Percentiles rank a stretch among this genome's conserved stretches.
phyloP scores from a whole-genome alignment of 2,329 filamentous ascomycete genomes.

The Stemphylium lycopersici region DNA sequence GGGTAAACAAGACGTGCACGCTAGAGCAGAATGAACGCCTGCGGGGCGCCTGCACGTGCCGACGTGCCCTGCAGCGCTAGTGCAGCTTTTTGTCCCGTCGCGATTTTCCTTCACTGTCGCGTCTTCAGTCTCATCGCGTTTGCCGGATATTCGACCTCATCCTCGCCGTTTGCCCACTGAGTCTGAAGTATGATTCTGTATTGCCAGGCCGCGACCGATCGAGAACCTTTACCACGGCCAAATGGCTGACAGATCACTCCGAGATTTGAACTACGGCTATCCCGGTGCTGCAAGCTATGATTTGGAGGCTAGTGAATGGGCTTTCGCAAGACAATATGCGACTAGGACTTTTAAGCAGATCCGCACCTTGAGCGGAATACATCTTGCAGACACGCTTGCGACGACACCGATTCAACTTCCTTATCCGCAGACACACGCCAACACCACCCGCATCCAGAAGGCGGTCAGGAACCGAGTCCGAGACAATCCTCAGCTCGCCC shows the following conservation, averaged over 20 bases:
- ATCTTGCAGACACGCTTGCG: constrained; percentile 25
- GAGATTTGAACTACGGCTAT: constrained; percentile 61
- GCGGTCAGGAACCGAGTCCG: constrained; percentile 24
- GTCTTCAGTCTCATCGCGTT: neutral
- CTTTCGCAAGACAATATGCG: constrained; percentile 51
- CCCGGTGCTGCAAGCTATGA: constrained; percentile 59
- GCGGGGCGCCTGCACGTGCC: constrained; percentile 34
- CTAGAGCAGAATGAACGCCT: constrained; percentile 15
- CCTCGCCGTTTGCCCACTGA: neutral
- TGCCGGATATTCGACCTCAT: neutral
- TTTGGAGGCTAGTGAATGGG: constrained; percentile 56
- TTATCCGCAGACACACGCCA: neutral
- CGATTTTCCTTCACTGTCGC: constrained; percentile 12
- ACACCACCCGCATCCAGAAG: constrained; percentile 17
- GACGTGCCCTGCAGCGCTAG: constrained; percentile 33
- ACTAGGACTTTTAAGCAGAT: constrained; percentile 34
- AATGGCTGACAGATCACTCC: constrained; percentile 62
- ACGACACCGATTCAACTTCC: constrained; percentile 20
- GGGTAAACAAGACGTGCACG: constrained; percentile 35
- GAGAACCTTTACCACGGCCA: constrained; percentile 48
- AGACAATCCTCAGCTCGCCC: constrained; percentile 31
- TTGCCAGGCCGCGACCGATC: constrained; percentile 11
- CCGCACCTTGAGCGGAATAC: constrained; percentile 22
- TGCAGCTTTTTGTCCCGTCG: constrained; percentile 26
- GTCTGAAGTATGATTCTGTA: constrained; percentile 34